Evolutionary conservation across 768 basidiomycete species (phyloP).

Genomic region (Amanita jacksonii): DNA sequence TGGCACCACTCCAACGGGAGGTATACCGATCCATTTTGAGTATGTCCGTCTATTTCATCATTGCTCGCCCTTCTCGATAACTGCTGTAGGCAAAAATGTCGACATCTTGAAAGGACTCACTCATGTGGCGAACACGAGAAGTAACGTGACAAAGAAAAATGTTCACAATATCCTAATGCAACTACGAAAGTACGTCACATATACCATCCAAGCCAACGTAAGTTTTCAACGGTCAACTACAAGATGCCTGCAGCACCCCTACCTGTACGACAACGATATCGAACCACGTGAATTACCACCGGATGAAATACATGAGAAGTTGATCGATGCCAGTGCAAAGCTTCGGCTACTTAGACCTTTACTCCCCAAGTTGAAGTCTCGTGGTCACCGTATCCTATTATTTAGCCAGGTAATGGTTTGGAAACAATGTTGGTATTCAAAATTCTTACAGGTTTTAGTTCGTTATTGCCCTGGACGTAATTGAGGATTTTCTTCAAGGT

Average conservation of each 20-base stretch:
- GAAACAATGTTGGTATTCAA: background rate
- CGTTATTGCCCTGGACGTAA: conserved; percentile 73
- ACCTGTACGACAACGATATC: conserved; percentile 70
- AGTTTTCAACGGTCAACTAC: no score
- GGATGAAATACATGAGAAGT: conserved; percentile 61
- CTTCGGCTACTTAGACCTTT: conserved; percentile 66
- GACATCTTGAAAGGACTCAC: conserved; percentile 55
- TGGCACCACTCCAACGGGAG: conserved; percentile 80
- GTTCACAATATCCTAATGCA: conserved; percentile 86
- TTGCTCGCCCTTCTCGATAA: conserved; percentile 8
- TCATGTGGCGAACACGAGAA: conserved; percentile 27
- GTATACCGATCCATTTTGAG: conserved; percentile 82
- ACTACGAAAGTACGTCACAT: conserved; percentile 57
- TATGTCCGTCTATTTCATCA: conserved; percentile 16
- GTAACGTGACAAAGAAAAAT: conserved; percentile 36
- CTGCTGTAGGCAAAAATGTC: conserved; percentile 54
- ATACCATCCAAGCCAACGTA: background rate
- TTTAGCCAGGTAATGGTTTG: conserved; percentile 69
- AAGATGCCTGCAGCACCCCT: conserved; percentile 89
- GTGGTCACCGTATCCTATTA: conserved; percentile 81
- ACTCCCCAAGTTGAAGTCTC: conserved; percentile 74
- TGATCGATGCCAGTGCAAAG: conserved; percentile 83
- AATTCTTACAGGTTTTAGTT: conserved; percentile 42
- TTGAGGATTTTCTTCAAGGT: conserved; percentile 83
- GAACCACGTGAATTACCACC: conserved; percentile 56